Conservation (phyloP, 306 rosid species). For the Crataegus laevigata region DNA sequence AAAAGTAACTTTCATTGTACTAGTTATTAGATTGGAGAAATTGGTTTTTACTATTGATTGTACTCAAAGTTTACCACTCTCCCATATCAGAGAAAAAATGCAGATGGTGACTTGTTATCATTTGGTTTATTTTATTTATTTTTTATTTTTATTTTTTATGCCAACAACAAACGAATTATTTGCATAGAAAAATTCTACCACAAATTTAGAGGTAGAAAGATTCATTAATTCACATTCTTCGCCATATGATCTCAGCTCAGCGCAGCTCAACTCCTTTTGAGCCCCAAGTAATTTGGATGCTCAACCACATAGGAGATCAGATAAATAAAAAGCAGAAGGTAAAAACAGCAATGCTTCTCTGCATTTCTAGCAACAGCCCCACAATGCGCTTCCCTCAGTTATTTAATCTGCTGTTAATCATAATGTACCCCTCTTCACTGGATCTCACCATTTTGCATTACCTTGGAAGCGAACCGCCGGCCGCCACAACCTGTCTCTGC, state of each 20-base stretch:
- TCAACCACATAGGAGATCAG: neutral
- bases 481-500: slow-evolving; percentile 40
- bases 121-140: too few relatives aligned
- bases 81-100: neutral
- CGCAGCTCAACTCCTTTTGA: neutral
- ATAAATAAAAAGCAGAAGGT: neutral
- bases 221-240: neutral
- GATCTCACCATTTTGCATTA: slow-evolving; percentile 7
- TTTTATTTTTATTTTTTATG: too few relatives aligned
- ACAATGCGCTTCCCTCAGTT: neutral
- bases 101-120: neutral
- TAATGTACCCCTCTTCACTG: neutral
- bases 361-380: neutral
- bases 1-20: neutral
- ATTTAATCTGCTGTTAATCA: neutral
- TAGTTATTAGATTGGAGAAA: neutral
- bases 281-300: neutral
- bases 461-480: slow-evolving; percentile 20
- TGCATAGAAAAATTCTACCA: neutral
- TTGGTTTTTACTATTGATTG: neutral
- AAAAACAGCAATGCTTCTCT: neutral
- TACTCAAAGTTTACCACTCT: neutral
- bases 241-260: neutral
- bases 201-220: neutral
- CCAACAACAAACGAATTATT: neutral